Percentiles rank a stretch among this genome's conserved stretches.
These are phyloP conservation scores for Lathyrus aphaca DNA, from an alignment of 306 rosid genomes.

Conservation along the genomic window DNA sequence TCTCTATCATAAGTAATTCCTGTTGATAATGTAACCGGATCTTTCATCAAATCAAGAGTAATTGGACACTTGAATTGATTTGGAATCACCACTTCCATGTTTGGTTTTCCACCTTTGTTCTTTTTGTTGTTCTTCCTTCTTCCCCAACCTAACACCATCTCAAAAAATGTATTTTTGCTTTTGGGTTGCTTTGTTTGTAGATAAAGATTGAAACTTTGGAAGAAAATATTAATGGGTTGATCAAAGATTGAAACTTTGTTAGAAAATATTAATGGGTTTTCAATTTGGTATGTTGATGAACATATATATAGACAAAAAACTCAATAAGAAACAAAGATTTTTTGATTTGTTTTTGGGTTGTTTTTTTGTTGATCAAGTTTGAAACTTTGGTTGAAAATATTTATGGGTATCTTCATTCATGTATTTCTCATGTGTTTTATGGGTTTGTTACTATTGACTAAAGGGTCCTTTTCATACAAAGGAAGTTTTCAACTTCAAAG, in stretches of 20 bases:
- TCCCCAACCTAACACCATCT: constrained; percentile 68
- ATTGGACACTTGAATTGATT: constrained; percentile 70
- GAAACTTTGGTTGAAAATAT: constrained; percentile 29
- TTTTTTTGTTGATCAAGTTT: constrained; percentile 30
- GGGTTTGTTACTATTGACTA: background rate
- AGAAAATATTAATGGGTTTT: constrained; percentile 28
- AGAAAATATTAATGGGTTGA: constrained; percentile 28
- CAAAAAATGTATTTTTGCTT: background rate
- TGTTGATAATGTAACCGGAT: constrained; percentile 77
- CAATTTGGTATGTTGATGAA: background rate
- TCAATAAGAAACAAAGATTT: no score
- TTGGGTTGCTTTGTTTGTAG: no score
- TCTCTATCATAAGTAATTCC: constrained; percentile 84
- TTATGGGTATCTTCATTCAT: constrained; percentile 24
- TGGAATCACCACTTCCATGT: constrained; percentile 54
- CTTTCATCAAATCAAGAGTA: constrained; percentile 74
- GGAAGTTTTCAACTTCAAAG: constrained; percentile 47
- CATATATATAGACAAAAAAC: background rate
- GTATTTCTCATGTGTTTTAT: constrained; percentile 11
- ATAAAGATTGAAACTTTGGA: background rate
- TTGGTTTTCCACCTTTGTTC: constrained; percentile 28
- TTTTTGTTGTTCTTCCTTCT: constrained; percentile 36
- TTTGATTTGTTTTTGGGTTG: background rate
- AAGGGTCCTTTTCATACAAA: constrained; percentile 41
- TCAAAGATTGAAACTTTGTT: background rate